Conservation (phyloP, 345 rosid genomes). For the Eucalyptus dawsonii region DNA sequence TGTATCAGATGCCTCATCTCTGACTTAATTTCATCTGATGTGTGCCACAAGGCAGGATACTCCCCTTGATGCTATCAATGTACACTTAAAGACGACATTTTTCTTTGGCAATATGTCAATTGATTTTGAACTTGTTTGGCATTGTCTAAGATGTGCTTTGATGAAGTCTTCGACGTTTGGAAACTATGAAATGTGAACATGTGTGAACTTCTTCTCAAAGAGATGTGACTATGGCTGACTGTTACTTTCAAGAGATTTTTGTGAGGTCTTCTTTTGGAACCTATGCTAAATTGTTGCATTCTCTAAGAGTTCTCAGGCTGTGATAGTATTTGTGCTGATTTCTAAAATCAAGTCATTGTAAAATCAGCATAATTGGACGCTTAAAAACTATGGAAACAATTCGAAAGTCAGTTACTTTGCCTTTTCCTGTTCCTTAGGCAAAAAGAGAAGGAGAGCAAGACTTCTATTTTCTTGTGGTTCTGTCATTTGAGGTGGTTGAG, state of each 20-base stretch:
- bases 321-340: not conserved
- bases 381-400: not conserved
- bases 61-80: not conserved
- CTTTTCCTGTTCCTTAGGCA: not conserved
- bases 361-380: not conserved
- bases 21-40: not conserved
- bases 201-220: not conserved
- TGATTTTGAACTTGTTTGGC: not conserved
- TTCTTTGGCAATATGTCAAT: not conserved
- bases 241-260: not conserved
- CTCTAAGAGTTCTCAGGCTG: not conserved
- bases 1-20: not conserved
- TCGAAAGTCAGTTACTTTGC: not conserved
- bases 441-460: not conserved
- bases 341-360: not conserved
- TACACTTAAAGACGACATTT: not conserved
- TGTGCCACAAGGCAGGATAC: not conserved
- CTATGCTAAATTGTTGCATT: not conserved
- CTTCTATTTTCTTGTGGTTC: not conserved
- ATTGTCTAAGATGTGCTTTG: not conserved
- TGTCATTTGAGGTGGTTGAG: not conserved
- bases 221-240: not conserved
- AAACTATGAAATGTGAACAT: not conserved
- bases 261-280: not conserved
- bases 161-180: not conserved